phyloP scores from a whole-genome alignment of 139 green algal genomes.

The Coccomyxa sp. region DNA sequence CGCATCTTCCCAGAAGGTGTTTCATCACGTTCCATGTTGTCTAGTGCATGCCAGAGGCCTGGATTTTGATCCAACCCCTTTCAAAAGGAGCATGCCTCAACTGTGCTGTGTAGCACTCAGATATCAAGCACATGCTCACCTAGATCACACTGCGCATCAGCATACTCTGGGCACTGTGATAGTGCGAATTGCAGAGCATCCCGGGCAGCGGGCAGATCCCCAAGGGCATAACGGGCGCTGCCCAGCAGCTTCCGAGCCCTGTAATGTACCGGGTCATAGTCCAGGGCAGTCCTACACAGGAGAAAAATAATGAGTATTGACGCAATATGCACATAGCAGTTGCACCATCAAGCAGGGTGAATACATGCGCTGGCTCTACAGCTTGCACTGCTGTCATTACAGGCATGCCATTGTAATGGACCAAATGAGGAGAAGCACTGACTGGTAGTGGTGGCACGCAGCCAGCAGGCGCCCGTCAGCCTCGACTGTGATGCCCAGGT shows the following conservation, averaged over 20 bases:
- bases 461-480: slow-evolving; percentile 48
- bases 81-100: too few relatives aligned
- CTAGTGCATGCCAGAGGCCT: too few relatives aligned
- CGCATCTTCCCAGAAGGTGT: too few relatives aligned
- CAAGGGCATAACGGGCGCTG: slow-evolving; percentile 48
- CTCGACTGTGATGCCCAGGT: slow-evolving; percentile 69
- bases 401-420: too few relatives aligned
- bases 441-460: slow-evolving; percentile 62
- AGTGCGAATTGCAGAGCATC: slow-evolving; percentile 50
- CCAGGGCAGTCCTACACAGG: slow-evolving; percentile 30
- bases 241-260: slow-evolving; percentile 66
- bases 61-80: too few relatives aligned
- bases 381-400: slow-evolving; percentile 1
- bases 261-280: slow-evolving; percentile 45
- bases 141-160: slow-evolving; percentile 63
- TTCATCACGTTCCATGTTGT: too few relatives aligned
- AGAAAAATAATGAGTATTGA: background rate
- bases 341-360: too few relatives aligned
- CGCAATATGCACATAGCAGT: too few relatives aligned
- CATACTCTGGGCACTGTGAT: slow-evolving; percentile 46
- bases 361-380: too few relatives aligned
- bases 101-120: too few relatives aligned
- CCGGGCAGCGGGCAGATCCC: slow-evolving; percentile 47
- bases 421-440: background rate
- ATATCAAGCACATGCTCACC: slow-evolving; percentile 3